A percentile compares a stretch with the other conserved stretches of the same genome.
Conservation (phyloP, 2,329 filamentous ascomycete species). For the Diaporthe sp. region DNA sequence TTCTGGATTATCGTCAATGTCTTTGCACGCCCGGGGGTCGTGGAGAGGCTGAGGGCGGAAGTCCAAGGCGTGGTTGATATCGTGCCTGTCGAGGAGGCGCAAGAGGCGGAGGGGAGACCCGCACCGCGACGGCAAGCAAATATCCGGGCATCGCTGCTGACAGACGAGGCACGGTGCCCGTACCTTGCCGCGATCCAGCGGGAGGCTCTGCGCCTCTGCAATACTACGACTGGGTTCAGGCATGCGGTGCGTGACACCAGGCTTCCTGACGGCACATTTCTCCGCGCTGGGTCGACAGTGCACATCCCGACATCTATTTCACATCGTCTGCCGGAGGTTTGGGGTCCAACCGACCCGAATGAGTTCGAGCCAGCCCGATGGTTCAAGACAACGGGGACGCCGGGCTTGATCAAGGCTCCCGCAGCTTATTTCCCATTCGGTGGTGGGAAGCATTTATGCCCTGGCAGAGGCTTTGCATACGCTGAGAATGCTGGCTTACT, state of each 20-base stretch:
- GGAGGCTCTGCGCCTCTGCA: conserved; percentile 13
- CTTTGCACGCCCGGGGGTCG: background rate
- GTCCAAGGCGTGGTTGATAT: background rate
- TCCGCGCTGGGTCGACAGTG: background rate
- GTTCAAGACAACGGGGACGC: background rate
- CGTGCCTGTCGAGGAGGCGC: background rate
- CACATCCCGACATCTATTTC: background rate
- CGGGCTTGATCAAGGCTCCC: background rate
- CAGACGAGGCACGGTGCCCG: background rate
- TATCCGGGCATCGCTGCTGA: background rate
- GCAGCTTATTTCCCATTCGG: background rate
- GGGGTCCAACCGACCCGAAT: background rate
- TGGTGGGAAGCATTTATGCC: background rate
- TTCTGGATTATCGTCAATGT: conserved; percentile 13
- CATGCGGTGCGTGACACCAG: background rate
- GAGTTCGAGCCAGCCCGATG: conserved; percentile 14
- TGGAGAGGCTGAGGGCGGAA: background rate
- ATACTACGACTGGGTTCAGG: conserved; percentile 5
- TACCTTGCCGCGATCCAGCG: conserved; percentile 4
- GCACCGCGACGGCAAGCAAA: background rate
- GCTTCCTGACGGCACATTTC: background rate
- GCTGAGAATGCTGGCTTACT: conserved; percentile 1
- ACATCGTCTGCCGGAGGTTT: background rate
- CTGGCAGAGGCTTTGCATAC: background rate
- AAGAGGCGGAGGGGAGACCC: background rate